Evolutionary conservation across 192 early-diverging fungal species (phyloP), one percentile per base, ranked within the genome.

Genomic region (Umbelopsis ramanniana): DNA sequence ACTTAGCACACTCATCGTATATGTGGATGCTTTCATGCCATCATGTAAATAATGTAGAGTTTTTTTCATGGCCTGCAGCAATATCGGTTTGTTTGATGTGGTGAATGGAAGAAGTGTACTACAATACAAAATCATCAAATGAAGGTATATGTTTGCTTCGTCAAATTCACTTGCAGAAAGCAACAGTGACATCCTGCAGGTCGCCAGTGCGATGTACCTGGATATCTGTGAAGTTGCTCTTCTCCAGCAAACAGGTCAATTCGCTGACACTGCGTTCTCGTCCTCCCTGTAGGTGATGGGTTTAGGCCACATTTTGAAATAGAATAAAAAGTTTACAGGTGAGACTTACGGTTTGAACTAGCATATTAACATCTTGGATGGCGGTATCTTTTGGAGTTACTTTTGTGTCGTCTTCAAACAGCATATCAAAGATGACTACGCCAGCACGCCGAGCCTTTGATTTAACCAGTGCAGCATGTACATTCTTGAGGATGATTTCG

Each of bases 311-410:
- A 40, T 40, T 40, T 6, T 6, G 38, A 8, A 40, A 40, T 40
- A 40, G 8, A 8, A 40, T 3, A 40, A 40, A 43, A 11, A 11
- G 40, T n/a, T n/a, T n/a, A n/a, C n/a, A n/a, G n/a, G n/a, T n/a
- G 1, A 43, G 40, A 26, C 23, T 37, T 63, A 63, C 57, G 3
- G 76, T 78, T 46, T 75, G 74, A 17, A 78, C 76, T 0, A 78
- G 21, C 76, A 78, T 78, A 47, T 79, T 78, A 7, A 79, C 21
- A 60, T 78, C 76, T 50, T 76, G 75, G 4, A 73, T 12, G 2
- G 14, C 26, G 7, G 71, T 57, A 8, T 66, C 46, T 2, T 40
- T 23, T 22, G 75, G 72, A 21, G 48, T 54, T 0, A 37, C 17
- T 47, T 40, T 66, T 0, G 23, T 23, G n/a, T 67, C 37, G n/a